Evolutionary conservation across 257 asterid species (phyloP), one percentile per base, ranked within the genome.

Genomic region (Primulina huaijiensis): DNA sequence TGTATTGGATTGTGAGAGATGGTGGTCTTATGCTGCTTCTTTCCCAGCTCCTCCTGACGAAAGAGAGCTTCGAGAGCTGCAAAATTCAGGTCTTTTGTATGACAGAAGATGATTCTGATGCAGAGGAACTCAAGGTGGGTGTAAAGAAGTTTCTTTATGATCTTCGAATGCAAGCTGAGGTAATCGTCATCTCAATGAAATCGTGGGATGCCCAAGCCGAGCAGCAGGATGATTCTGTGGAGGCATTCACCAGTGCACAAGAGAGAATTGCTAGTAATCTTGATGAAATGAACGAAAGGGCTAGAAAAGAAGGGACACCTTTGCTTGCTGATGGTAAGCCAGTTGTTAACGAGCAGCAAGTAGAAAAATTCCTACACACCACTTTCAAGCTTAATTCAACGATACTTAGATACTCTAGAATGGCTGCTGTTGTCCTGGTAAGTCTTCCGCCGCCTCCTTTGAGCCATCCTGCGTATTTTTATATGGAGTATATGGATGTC

Each of bases 21-120:
- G 99, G 99, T 8, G 99, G 99, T 30, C 90, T 93, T 27, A 93
- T 93, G 99, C 95, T 93, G 33, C 96, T 93, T 21, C 91, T 93
- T 40, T 93, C 99, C 6, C 99, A 93, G 85, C 96, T 93, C 64
- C 96, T 93, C 25, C 88, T 89, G 62, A 93, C 99, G 0, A 93
- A 90, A 72, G 96, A 79, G 55, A 90, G 96, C 82, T 93, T 93
- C 17, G 99, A 93, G 82, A 92, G 95, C 78, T 93, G 97, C 73
- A 93, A 93, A 81, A 93, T 93, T 64, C 99, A 90, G 79, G 97
- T 93, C 7, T 93, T 93, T 66, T 93, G 99, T 72, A 93, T 93
- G 0, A 97, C 99, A 0, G 99, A 93, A 86, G 99, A 90, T 78
- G 99, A 90, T 72, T 86, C 97, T 0, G 97, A 93, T 6, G 99